Percentiles rank a stretch among this genome's conserved stretches.
Conservation (phyloP, 2,329 filamentous ascomycete species). For the Geosmithia flava region DNA sequence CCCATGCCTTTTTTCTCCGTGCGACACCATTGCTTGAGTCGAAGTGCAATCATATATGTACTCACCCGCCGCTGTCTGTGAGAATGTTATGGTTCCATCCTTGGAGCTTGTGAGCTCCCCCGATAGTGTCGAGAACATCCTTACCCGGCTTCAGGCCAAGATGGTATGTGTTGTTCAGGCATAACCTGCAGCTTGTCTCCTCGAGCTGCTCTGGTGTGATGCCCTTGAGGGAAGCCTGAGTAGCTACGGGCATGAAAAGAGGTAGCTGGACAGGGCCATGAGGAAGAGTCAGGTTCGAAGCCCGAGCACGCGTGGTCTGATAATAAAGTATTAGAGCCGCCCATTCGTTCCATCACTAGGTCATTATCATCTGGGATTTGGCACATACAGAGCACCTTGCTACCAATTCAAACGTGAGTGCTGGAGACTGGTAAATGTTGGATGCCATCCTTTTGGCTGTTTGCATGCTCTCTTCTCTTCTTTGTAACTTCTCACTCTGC, state of each 20-base stretch:
- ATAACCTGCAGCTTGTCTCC: slow-evolving; percentile 77
- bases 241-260: slow-evolving; percentile 97
- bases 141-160: slow-evolving; percentile 91
- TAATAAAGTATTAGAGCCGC: neutral
- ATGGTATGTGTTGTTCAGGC: slow-evolving; percentile 97
- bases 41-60: slow-evolving; percentile 4
- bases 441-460: slow-evolving; percentile 31
- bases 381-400: slow-evolving; percentile 65
- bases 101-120: slow-evolving; percentile 88
- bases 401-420: slow-evolving; percentile 66
- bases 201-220: slow-evolving; percentile 87
- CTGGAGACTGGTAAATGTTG: slow-evolving; percentile 43
- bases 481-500: neutral
- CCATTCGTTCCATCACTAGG: neutral
- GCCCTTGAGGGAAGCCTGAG: slow-evolving; percentile 90
- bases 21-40: neutral
- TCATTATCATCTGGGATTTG: neutral
- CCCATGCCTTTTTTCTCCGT: neutral
- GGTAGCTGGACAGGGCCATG: slow-evolving; percentile 86
- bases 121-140: slow-evolving; percentile 72
- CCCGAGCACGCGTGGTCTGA: slow-evolving; percentile 87
- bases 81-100: slow-evolving; percentile 93
- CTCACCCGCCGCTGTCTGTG: slow-evolving; percentile 64
- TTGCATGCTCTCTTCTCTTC: slow-evolving; percentile 11
- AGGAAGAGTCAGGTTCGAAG: slow-evolving; percentile 74